Base-by-base conservation (phyloP, 805 yeast genomes). In the Candida sakaeoensis region DNA sequence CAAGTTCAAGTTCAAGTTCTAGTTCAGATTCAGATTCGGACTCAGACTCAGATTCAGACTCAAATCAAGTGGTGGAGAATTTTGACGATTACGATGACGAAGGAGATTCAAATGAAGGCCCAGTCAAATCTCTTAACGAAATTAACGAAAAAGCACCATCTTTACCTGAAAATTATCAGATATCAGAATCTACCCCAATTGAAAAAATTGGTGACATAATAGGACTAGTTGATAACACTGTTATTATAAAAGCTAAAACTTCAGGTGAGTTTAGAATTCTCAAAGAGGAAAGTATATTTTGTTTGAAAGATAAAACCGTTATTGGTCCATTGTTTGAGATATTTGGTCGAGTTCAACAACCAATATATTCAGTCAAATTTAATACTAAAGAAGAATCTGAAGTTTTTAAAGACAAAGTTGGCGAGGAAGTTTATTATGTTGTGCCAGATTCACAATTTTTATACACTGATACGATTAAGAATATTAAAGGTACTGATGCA, bases 401-500 rank as follows among this genome's bases (percentile, higher is more conserved):
- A 13, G 61, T 59, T n/a, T 69, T 75, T 41, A 65, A 67, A 36
- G 72, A 63, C 2, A 61, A 54, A 18, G 71, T 72, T 37, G 90
- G 87, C 1, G 57, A 61, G 12, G 72, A 71, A 31, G 91, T 83
- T 0, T 87, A 52, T 58, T 87, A 84, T 49, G 91, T 90, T 5
- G 93, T 85, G 2, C 82, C 89, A 2, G 84, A 78, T 26, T 83
- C 96, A 0, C 75, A 83, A 40, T 91, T 89, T 61, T 68, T 85
- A 7, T 78, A 80, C 47, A 91, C 98, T 0, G 84, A 83, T 37
- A 64, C 77, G 17, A 72, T 90, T 40, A 85, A 79, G 50, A 65
- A 72, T 16, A 43, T 80, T 14, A 90, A 83, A 53, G 99, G 98
- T 17, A 82, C 89, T 1, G 99, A 93, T 65, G 99, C 99, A 0